Conservation (phyloP, 495 filamentous ascomycete species). For the Talaromyces proteolyticus region DNA sequence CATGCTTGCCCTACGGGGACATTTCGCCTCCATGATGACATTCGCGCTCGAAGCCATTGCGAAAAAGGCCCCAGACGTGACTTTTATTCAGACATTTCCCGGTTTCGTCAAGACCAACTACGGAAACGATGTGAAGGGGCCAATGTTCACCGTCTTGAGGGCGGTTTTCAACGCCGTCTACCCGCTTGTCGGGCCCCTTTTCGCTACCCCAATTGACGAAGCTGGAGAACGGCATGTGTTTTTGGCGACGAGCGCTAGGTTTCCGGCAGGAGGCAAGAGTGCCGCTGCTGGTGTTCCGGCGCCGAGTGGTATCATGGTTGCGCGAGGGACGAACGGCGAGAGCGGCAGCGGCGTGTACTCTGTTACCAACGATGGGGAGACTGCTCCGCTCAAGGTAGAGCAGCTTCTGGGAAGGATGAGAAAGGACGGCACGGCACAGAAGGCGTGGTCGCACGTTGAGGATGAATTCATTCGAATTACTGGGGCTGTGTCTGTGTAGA, state of each 20-base stretch:
- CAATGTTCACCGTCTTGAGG: slow-evolving; percentile 19
- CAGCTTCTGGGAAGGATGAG: slow-evolving; percentile 27
- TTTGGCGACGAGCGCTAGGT: slow-evolving; percentile 45
- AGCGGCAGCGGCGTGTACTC: slow-evolving; percentile 47
- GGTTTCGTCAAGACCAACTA: slow-evolving; percentile 42
- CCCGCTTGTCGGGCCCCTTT: not conserved
- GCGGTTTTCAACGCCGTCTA: not conserved
- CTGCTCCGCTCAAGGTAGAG: slow-evolving; percentile 22
- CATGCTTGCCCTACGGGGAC: slow-evolving; percentile 20
- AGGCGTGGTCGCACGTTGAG: slow-evolving; percentile 43
- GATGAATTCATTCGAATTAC: slow-evolving; percentile 29
- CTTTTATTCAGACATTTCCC: slow-evolving; percentile 55
- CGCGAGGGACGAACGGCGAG: slow-evolving; percentile 34
- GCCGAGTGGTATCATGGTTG: slow-evolving; percentile 18
- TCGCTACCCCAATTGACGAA: slow-evolving; percentile 19
- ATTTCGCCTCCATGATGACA: slow-evolving; percentile 40
- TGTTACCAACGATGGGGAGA: slow-evolving; percentile 35
- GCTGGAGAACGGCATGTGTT: slow-evolving; percentile 50
- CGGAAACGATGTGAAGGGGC: slow-evolving; percentile 38
- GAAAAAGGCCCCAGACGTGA: slow-evolving; percentile 36
- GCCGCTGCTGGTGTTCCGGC: not conserved
- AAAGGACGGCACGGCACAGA: slow-evolving; percentile 31
- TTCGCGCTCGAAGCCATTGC: slow-evolving; percentile 44
- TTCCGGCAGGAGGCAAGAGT: slow-evolving; percentile 20
- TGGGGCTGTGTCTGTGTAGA: too few species aligned